phyloP scores from a whole-genome alignment of 2,329 filamentous ascomycete species.

The Venturia aucupariae region DNA sequence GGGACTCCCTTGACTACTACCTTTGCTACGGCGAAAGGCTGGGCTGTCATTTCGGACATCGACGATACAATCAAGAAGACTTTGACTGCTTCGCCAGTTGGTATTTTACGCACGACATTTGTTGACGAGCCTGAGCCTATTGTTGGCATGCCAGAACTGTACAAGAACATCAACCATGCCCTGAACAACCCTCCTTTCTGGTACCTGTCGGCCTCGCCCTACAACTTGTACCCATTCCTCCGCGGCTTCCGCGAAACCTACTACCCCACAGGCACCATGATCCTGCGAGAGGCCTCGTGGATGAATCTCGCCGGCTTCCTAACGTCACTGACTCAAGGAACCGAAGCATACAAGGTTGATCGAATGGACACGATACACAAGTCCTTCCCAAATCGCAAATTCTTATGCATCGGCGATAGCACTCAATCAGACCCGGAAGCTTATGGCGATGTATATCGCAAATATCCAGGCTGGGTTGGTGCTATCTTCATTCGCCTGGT shows the following conservation, averaged over 20 bases:
- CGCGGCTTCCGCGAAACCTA: conserved; percentile 59
- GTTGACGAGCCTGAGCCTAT: conserved; percentile 63
- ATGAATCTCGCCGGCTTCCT: conserved; percentile 74
- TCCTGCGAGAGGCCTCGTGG: conserved; percentile 80
- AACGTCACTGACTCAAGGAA: conserved; percentile 67
- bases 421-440: conserved; percentile 88
- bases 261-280: conserved; percentile 70
- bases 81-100: conserved; percentile 66
- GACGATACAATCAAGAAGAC: conserved; percentile 96
- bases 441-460: conserved; percentile 68
- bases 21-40: conserved; percentile 68
- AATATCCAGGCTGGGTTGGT: conserved; percentile 66
- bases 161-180: conserved; percentile 51
- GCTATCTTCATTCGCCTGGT: conserved; percentile 83
- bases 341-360: conserved; percentile 76
- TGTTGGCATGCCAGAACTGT: conserved; percentile 76
- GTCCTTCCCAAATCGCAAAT: conserved; percentile 70
- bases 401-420: conserved; percentile 81
- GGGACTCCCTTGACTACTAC: conserved; percentile 56
- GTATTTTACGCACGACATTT: conserved; percentile 78
- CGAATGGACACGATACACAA: conserved; percentile 67
- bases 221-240: conserved; percentile 87
- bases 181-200: conserved; percentile 66
- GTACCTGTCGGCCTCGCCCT: conserved; percentile 88
- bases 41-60: conserved; percentile 80